These are phyloP conservation scores for Candida morakotiae DNA, from an alignment of 805 yeast genomes.

Conservation along the genomic window DNA sequence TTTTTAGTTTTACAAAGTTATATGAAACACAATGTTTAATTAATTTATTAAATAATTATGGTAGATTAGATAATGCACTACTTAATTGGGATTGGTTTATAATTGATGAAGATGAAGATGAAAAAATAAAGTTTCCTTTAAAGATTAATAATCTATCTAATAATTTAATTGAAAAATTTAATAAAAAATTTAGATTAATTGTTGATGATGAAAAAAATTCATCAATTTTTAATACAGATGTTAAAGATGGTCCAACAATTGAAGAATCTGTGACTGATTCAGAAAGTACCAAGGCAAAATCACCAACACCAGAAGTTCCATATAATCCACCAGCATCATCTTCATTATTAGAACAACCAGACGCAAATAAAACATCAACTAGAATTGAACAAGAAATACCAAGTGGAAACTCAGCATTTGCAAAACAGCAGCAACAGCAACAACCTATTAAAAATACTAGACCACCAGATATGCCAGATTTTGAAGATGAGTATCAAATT, in stretches of 20 bases:
- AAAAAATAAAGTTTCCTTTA: constrained; percentile 18
- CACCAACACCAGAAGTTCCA: constrained; percentile 8
- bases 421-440: background rate
- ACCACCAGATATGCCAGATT: constrained; percentile 45
- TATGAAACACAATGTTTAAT: constrained; percentile 9
- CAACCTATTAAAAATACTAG: background rate
- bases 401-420: background rate
- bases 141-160: constrained; percentile 16
- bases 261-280: constrained; percentile 8
- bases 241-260: constrained; percentile 1
- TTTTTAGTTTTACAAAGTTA: constrained; percentile 9
- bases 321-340: background rate
- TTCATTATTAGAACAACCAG: no score
- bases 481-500: constrained; percentile 50
- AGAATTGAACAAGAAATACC: background rate
- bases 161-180: constrained; percentile 18
- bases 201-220: constrained; percentile 8
- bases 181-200: constrained; percentile 10
- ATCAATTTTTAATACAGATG: constrained; percentile 6
- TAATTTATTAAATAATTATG: constrained; percentile 7
- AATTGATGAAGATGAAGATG: constrained; percentile 6
- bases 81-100: constrained; percentile 20
- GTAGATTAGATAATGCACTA: constrained; percentile 16
- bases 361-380: background rate
- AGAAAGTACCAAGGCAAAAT: background rate